Evolutionary conservation across 2,329 filamentous ascomycete genomes (phyloP), one percentile per base, ranked within the genome.

Genomic region (Tolypocladium inflatum): DNA sequence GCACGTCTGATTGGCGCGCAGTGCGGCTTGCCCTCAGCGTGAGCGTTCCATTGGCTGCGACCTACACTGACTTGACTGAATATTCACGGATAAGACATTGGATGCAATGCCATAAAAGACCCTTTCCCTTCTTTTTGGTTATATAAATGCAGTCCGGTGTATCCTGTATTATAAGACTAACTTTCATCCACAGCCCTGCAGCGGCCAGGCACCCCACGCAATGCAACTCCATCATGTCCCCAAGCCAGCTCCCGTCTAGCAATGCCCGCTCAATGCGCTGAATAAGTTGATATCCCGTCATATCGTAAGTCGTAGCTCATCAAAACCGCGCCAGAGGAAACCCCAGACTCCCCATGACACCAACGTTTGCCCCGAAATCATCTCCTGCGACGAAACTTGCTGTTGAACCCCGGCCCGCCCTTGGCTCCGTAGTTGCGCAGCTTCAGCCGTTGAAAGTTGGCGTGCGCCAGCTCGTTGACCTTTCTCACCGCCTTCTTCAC

Each of bases 361-460:
- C 48, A 33, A n/a, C n/a, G 3, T 6, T 10, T 8, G 6, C 26
- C 17, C 45, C 1, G 8, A 8, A 5, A 17, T 61, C 59, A 74
- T 48, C 70, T 65, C 65, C 78, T 76, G 61, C 84, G 74, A 58
- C 83, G 76, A 67, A 86, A 87, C 56, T 77, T 77, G 68, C 82
- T 85, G 59, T 80, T 80, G 66, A 78, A 75, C 2, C 76, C 80
- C 23, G 81, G 76, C 4, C 82, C 83, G 2, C 84, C 84, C 69
- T 86, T 87, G n/a, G 81, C 73, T 4, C 84, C 84, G 3, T 76
- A 73, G 64, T 86, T 86, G 64, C 76, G 77, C 66, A 88, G 72
- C 74, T 88, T 88, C 59, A 88, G 69, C 57, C 82, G 74, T 68
- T 84, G 84, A 70, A 87, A 88, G 72, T 88, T 88, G 61, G 83